Evolutionary conservation across 2,329 filamentous ascomycete species (phyloP), one percentile per base, ranked within the genome.

Genomic region (Diaporthe vexans): DNA sequence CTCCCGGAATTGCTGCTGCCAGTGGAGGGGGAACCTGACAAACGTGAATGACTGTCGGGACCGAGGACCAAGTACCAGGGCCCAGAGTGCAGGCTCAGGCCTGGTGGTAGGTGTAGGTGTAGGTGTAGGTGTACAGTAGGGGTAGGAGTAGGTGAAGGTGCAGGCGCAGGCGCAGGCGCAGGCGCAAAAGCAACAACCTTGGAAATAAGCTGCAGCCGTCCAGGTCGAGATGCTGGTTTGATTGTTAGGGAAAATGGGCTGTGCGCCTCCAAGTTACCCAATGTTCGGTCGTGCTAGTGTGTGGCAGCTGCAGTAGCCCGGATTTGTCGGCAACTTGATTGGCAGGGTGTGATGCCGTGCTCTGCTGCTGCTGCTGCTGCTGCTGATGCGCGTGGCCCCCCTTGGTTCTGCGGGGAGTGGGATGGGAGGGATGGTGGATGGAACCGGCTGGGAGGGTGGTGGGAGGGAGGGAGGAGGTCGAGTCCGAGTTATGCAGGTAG

Each of bases 291-390:
- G 63, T 67, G 46, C 46, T 52, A 67, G 63, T 52, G 63, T 67
- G 63, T 67, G 63, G 63, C 63, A 67, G 63, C 63, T 67, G 63
- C 63, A 67, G 63, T 67, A 67, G 63, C 63, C 63, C 63, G 46
- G 63, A 35, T 51, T 19, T 35, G 63, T n/a, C 29, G 33, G 29
- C 46, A 29, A 51, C 63, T 19, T 67, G 63, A 67, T 67, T 67
- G 63, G 63, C 63, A 67, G 46, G 46, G 43, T 52, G 46, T 52
- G 63, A 67, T 52, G 46, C 46, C 63, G 63, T 67, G 63, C 63
- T 67, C 26, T 4, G 21, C 10, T 59, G 35, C 33, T 43, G 35
- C 11, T 43, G 35, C 35, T 24, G 33, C 43, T 35, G 61, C 29
- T 61, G 58, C 58, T 40, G 57, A 19, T 58, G 56, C 33, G 46